These are phyloP conservation scores for Penicillium griseofulvum DNA, from an alignment of 2,329 filamentous ascomycete genomes.

Conservation along the genomic window DNA sequence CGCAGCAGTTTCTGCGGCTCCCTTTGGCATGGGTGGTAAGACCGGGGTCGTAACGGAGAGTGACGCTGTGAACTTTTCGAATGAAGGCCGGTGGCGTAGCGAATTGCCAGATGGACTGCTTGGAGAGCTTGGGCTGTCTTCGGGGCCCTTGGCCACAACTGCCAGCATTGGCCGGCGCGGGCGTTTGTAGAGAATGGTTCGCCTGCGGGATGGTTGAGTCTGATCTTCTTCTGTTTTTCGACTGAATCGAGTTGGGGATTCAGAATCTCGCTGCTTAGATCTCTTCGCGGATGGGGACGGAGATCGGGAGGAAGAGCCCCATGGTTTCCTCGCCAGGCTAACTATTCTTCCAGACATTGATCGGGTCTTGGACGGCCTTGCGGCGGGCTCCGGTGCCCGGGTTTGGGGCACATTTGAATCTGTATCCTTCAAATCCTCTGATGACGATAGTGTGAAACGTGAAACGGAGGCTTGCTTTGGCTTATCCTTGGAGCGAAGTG, in stretches of 20 bases:
- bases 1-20: constrained; percentile 41
- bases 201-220: constrained; percentile 26
- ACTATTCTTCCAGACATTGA: constrained; percentile 52
- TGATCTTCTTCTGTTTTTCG: constrained; percentile 24
- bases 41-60: constrained; percentile 47
- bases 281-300: constrained; percentile 45
- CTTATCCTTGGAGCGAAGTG: constrained; percentile 37
- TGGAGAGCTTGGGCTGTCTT: constrained; percentile 35
- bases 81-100: constrained; percentile 43
- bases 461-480: constrained; percentile 30
- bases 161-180: constrained; percentile 42
- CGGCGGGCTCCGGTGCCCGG: constrained; percentile 30
- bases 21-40: constrained; percentile 49
- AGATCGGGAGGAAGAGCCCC: constrained; percentile 48
- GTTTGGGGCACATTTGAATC: constrained; percentile 27
- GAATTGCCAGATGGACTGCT: constrained; percentile 43
- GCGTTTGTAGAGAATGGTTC: constrained; percentile 37
- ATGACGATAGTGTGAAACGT: constrained; percentile 37
- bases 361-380: constrained; percentile 43
- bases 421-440: constrained; percentile 36
- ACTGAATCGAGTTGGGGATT: constrained; percentile 21
- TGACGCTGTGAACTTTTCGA: constrained; percentile 46
- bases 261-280: constrained; percentile 30
- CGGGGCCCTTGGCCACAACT: constrained; percentile 37
- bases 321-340: constrained; percentile 52